These are phyloP conservation scores for Saturnispora quitensis DNA, from an alignment of 805 yeast species.

Conservation along the genomic window DNA sequence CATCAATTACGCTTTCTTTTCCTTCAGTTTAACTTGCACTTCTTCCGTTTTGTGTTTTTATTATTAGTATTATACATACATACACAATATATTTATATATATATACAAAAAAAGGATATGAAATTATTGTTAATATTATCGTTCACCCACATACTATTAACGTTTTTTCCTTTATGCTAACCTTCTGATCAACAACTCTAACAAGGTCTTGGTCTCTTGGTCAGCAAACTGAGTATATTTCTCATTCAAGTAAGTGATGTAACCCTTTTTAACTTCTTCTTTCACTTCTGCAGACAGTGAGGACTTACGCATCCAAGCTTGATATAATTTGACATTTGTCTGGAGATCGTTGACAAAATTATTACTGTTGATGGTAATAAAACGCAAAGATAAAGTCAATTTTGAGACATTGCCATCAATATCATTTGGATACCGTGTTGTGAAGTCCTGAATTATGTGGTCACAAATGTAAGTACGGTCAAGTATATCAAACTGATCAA, in stretches of 20 bases:
- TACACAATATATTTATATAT: background rate
- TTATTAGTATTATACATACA: too few relatives aligned
- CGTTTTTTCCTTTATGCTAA: conserved; percentile 9
- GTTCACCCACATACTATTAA: background rate
- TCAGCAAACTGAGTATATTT: conserved; percentile 16
- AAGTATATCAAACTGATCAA: conserved; percentile 62
- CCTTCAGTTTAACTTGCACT: background rate
- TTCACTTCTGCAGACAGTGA: conserved; percentile 23
- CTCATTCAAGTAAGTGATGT: conserved; percentile 26
- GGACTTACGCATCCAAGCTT: conserved; percentile 42
- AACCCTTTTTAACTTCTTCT: conserved; percentile 25
- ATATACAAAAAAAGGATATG: background rate
- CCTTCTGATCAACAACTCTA: conserved; percentile 21
- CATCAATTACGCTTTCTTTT: background rate
- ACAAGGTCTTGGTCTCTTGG: conserved; percentile 17
- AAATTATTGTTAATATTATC: too few relatives aligned
- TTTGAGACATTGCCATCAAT: conserved; percentile 39
- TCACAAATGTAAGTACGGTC: conserved; percentile 58
- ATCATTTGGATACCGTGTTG: conserved; percentile 32
- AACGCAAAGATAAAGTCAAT: conserved; percentile 60
- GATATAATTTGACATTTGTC: conserved; percentile 59
- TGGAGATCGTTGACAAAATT: conserved; percentile 53
- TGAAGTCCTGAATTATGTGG: conserved; percentile 53
- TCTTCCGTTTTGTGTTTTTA: background rate
- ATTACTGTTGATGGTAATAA: conserved; percentile 30